Evolutionary conservation across 495 filamentous ascomycete genomes (phyloP), one percentile per base, ranked within the genome.

Genomic region (Hypomontagnella monticulosa): DNA sequence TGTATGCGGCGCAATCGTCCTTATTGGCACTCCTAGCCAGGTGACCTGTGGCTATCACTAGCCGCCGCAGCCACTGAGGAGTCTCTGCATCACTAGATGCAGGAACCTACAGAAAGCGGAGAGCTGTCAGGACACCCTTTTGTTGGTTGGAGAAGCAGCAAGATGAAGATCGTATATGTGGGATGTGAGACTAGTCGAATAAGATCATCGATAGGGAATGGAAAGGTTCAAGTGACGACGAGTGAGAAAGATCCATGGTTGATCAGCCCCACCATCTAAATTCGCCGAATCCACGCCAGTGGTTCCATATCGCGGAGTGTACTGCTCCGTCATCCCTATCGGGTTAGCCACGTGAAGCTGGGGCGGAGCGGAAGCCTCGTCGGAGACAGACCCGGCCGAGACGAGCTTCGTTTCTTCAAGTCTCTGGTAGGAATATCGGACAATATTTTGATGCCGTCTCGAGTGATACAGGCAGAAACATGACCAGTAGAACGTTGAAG

Each of bases 321-420:
- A 53, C 40, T 50, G 44, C 54, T 75, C 76, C 76, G 76, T 18
- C 50, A 10, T 9, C 67, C 68, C 10, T 34, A 77, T 77, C 71
- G 69, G 76, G 75, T 57, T 73, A 72, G 46, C 55, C 49, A 37
- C 27, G 50, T 55, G 55, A 18, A 20, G 47, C 53, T 55, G 55
- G 18, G 16, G 47, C 53, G 53, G 58, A 57, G 54, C 59, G 58
- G 53, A 41, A 62, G 16, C 49, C 41, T 53, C 47, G 47, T 49
- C 65, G 65, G 59, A 51, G 53, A 27, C 38, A 57, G 23, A 7
- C 54, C 62, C 60, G 57, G 47, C 36, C 55, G 49, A 27, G 23
- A 27, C 23, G 6, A 27, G 6, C 23, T 27, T 6, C 6, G 23
- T 27, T 6, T 27, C 6, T 27, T 3, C 3, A 27, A 27, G 23